These are phyloP conservation scores for Carex myosuroides DNA, from an alignment of 176 grass and related monocot genomes.

Conservation along the genomic window DNA sequence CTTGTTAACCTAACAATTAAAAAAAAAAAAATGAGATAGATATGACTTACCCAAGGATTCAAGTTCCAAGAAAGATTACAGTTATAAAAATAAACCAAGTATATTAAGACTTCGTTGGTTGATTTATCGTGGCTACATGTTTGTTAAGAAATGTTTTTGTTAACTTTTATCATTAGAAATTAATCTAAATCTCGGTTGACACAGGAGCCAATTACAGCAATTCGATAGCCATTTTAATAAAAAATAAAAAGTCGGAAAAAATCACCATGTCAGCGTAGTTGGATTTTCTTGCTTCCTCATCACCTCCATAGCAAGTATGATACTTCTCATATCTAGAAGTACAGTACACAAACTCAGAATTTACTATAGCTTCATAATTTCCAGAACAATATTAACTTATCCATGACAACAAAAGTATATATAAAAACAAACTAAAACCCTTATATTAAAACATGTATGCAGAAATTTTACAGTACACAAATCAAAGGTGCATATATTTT, in stretches of 20 bases:
- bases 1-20: constrained; percentile 76
- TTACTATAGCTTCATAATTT: background rate
- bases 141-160: background rate
- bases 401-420: background rate
- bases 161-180: background rate
- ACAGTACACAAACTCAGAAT: constrained; percentile 17
- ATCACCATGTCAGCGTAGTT: constrained; percentile 93
- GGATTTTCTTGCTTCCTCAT: constrained; percentile 84
- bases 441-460: background rate
- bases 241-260: background rate
- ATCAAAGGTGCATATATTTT: background rate
- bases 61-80: background rate
- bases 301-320: constrained; percentile 77
- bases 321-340: constrained; percentile 91
- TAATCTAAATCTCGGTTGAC: background rate
- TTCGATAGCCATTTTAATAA: background rate
- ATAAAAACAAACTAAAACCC: background rate
- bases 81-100: background rate
- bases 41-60: background rate
- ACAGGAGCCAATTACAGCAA: background rate
- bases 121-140: background rate
- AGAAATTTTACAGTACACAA: background rate
- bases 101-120: background rate
- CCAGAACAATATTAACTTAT: background rate
- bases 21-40: background rate